Percentiles rank a stretch among this genome's conserved stretches.
Evolutionary conservation across 257 asterid genomes (phyloP).

Genomic region (Parsonsia alboflavescens): DNA sequence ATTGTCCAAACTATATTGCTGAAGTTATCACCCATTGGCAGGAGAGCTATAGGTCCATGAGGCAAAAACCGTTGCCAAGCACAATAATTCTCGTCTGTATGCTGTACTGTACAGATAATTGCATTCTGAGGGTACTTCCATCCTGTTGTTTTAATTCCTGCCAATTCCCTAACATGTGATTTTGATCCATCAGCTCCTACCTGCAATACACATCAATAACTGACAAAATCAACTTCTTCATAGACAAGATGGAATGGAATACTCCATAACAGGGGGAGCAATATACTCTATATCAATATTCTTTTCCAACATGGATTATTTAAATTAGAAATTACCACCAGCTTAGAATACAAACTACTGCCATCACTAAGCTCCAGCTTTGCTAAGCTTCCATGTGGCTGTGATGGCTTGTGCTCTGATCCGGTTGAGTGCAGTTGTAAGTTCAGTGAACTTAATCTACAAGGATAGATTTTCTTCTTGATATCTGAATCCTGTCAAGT

Average conservation of each 20-base stretch:
- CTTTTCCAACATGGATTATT: slow-evolving; percentile 5
- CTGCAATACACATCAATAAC: slow-evolving; percentile 31
- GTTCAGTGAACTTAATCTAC: slow-evolving; percentile 64
- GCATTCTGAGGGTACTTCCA: slow-evolving; percentile 95
- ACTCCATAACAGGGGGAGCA: background rate
- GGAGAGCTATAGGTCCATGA: slow-evolving; percentile 88
- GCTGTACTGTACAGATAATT: slow-evolving; percentile 83
- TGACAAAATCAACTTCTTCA: background rate
- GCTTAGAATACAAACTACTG: slow-evolving; percentile 59
- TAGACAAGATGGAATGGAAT: background rate
- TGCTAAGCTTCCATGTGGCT: slow-evolving; percentile 46
- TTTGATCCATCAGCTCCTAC: slow-evolving; percentile 98
- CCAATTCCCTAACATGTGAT: slow-evolving; percentile 80
- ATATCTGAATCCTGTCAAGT: slow-evolving; percentile 48
- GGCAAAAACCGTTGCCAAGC: slow-evolving; percentile 96
- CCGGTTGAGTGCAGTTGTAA: slow-evolving; percentile 35
- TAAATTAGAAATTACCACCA: slow-evolving; percentile 58
- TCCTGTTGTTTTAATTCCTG: slow-evolving; percentile 85
- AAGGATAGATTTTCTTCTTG: slow-evolving; percentile 60
- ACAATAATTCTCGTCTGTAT: slow-evolving; percentile 48
- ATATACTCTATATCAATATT: background rate
- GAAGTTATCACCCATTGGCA: slow-evolving; percentile 75
- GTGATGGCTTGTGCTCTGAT: slow-evolving; percentile 25
- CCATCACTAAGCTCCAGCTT: slow-evolving; percentile 78
- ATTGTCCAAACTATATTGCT: slow-evolving; percentile 98